Percentiles rank a stretch among this genome's conserved stretches.
Evolutionary conservation across 352 stramenopile species (phyloP).

Genomic region (Phytopythium kandeliae): DNA sequence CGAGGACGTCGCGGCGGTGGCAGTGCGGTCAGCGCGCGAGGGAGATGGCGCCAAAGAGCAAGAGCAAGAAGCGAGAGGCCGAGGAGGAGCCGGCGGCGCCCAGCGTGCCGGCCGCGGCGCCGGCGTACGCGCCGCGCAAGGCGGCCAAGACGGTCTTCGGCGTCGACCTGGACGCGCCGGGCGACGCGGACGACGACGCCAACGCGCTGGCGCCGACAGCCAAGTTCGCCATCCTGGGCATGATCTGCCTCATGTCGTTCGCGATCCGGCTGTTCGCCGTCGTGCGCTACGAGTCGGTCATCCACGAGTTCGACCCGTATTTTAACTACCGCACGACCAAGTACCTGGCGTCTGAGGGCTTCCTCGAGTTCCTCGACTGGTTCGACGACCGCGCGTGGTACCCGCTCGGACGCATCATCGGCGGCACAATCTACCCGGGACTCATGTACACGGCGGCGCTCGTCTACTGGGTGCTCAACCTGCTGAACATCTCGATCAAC

Average conservation of each 20-base stretch:
- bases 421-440: slow-evolving; percentile 91
- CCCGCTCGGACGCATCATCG: slow-evolving; percentile 89
- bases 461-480: slow-evolving; percentile 58
- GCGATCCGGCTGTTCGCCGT: slow-evolving; percentile 90
- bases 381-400: slow-evolving; percentile 97
- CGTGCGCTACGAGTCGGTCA: slow-evolving; percentile 40
- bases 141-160: slow-evolving; percentile 39
- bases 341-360: slow-evolving; percentile 88
- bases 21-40: too few relatives aligned
- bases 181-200: slow-evolving; percentile 66
- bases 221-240: slow-evolving; percentile 79
- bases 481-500: slow-evolving; percentile 23
- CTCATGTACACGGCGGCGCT: slow-evolving; percentile 85
- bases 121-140: slow-evolving; percentile 7
- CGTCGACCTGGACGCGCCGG: slow-evolving; percentile 46
- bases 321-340: slow-evolving; percentile 99
- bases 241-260: slow-evolving; percentile 86
- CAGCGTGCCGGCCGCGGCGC: slow-evolving; percentile 9
- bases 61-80: slow-evolving; percentile 41
- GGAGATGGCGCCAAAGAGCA: slow-evolving; percentile 50
- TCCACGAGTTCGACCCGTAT: slow-evolving; percentile 93
- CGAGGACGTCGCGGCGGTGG: too few relatives aligned
- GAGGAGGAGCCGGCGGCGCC: slow-evolving; percentile 8
- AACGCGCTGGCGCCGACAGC: slow-evolving; percentile 69
- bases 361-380: slow-evolving; percentile 95